Base-by-base conservation (phyloP, 2,329 filamentous ascomycete genomes). In the Penicillium freii region DNA sequence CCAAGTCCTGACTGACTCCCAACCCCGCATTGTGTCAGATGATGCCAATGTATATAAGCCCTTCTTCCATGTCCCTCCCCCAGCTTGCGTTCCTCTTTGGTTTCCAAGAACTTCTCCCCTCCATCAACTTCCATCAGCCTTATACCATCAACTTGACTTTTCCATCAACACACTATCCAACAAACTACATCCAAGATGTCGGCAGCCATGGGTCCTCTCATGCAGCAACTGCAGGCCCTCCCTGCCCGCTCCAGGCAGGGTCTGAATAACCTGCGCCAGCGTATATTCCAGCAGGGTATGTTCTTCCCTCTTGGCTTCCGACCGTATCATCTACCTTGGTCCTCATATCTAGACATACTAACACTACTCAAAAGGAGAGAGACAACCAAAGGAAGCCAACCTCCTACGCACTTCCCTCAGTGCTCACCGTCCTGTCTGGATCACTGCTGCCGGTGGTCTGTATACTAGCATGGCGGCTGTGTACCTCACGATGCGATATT, bases 401-500 rank as follows among this genome's bases (percentile, higher is more conserved):
- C 39, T 72, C 36, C 58, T 72, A 5, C 62, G 62, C 34, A 72
- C 65, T 34, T 70, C 75, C 7, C 52, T 76, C n/a, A 62, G 51
- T 23, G 63, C 66, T 25, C 71, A 73, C 50, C 64, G 61, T 44
- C 71, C 71, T 5, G 71, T 73, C 46, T 73, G 71, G 71, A 31
- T 70, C 15, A 66, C 70, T 4, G 71, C 68, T 11, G 66, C 54
- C 1, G 70, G 69, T 11, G 71, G 66, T 27, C 59, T 66, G 9
- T 73, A 73, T 58, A 73, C 71, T 9, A 70, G 66, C 5, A 61
- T 66, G 55, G 68, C 62, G 2, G 71, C 71, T 3, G 66, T 71
- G 5, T 71, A 67, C 51, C 62, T 73, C 13, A 72, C 71, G 0
- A 65, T 73, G 55, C 65, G 65, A 42, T 71, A 68, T 43, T 54